phyloP scores from a whole-genome alignment of 1,284 basidiomycete species.

The Ustilago loliicola region DNA sequence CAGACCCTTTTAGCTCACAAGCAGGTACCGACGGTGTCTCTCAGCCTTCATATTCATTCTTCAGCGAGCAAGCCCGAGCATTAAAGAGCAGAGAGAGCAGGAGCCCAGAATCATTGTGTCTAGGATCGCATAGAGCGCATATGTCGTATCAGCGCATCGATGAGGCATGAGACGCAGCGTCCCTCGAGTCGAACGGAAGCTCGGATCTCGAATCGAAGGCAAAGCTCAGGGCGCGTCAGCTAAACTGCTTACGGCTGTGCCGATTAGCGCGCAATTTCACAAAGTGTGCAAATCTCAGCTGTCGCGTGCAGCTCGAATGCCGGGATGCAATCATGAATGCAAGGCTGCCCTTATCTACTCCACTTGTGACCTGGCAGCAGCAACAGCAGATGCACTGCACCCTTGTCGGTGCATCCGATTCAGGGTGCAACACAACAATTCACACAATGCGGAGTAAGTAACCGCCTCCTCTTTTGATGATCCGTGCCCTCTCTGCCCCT shows the following conservation, averaged over 20 bases:
- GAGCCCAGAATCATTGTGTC: too few species aligned
- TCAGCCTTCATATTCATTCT: too few species aligned
- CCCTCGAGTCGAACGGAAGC: background rate
- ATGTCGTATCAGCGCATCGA: constrained; percentile 1
- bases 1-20: background rate
- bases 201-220: constrained; percentile 1
- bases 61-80: too few species aligned
- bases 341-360: constrained; percentile 8
- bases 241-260: background rate
- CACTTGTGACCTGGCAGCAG: constrained; percentile 3
- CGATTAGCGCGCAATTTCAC: background rate
- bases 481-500: constrained; percentile 9
- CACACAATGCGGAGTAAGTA: constrained; percentile 6
- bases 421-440: constrained; percentile 5
- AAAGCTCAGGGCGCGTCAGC: background rate
- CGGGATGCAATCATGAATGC: background rate
- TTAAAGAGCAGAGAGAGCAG: too few species aligned
- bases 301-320: constrained; percentile 6
- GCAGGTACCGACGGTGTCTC: too few species aligned
- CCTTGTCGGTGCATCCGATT: constrained; percentile 12
- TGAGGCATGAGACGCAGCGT: background rate
- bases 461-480: background rate
- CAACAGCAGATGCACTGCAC: constrained; percentile 3
- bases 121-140: background rate
- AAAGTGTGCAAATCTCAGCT: background rate